Evolutionary conservation across 306 rosid species (phyloP), one percentile per base, ranked within the genome.

Genomic region (Malus fusca): DNA sequence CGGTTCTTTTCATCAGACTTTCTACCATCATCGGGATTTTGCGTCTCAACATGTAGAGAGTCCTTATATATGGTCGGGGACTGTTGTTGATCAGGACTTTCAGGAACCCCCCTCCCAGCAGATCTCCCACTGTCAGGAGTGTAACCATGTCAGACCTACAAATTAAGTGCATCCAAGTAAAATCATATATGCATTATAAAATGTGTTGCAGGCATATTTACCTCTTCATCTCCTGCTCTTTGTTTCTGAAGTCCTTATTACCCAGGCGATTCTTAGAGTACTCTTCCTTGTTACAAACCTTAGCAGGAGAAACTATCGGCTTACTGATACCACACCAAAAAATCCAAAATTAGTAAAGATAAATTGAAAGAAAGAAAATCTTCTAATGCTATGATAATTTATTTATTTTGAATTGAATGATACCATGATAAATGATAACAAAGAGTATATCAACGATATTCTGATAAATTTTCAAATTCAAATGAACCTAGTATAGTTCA

Each of bases 71-170:
- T 17, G 64, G 68, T 61, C 21, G 88, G 78, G 59, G 91, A 79
- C 81, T 86, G 88, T 15, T 72, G 87, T 52, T 71, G 85, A 69
- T 70, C 74, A 69, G 84, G 68, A 79, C 84, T 58, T 75, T 79
- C 88, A 53, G 64, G 78, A 35, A 23, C 22, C 70, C 76, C 84
- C 74, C 79, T 86, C 75, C 77, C 77, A 62, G 77, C 19, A 8
- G 77, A 74, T 74, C 71, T 84, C 66, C 81, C 91, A 85, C 89
- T 88, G 96, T 79, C 84, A 82, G 28, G 67, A 31, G 78, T 75
- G 71, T 60, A 71, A 64, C 70, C 68, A 61, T 56, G 62, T 88
- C 81, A 86, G 86, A 61, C 15, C 74, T n/a, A 61, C 43, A 77
- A 60, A 59, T 66, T 68, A 37, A 48, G 25, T 75, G 43, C 59